A percentile compares a stretch with the other conserved stretches of the same genome.
Conservation (phyloP, 2,329 filamentous ascomycete genomes). For the Samsoniella hepiali region DNA sequence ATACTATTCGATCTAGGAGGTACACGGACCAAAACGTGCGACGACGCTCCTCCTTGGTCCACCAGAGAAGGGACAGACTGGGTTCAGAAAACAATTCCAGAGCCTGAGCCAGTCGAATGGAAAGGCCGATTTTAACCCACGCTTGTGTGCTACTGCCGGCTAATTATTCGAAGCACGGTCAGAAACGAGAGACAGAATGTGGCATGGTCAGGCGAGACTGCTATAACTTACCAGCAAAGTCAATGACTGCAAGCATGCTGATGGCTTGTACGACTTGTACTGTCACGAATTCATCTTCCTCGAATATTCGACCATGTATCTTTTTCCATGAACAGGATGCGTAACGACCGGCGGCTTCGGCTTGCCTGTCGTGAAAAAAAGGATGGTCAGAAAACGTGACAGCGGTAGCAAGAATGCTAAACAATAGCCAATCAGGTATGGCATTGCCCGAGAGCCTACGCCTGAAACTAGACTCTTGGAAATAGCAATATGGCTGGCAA, state of each 20-base stretch:
- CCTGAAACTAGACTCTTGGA: slow-evolving; percentile 1
- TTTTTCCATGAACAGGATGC: background rate
- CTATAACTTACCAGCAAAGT: background rate
- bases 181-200: background rate
- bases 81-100: background rate
- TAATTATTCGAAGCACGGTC: background rate
- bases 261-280: slow-evolving; percentile 62
- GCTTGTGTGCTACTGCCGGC: background rate
- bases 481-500: background rate
- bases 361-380: background rate
- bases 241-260: background rate
- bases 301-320: background rate
- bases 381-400: background rate
- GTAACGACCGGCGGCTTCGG: background rate
- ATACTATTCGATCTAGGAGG: slow-evolving; percentile 6
- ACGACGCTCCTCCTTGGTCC: slow-evolving; percentile 6
- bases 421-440: background rate
- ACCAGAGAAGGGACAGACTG: background rate
- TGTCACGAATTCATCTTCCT: slow-evolving; percentile 67
- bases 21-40: slow-evolving; percentile 13
- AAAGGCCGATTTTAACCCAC: background rate
- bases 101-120: background rate
- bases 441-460: background rate
- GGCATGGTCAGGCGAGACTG: background rate
- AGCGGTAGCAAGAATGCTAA: background rate